These are phyloP conservation scores for Rusavskia elegans DNA, from an alignment of 495 filamentous ascomycete species.

Conservation along the genomic window DNA sequence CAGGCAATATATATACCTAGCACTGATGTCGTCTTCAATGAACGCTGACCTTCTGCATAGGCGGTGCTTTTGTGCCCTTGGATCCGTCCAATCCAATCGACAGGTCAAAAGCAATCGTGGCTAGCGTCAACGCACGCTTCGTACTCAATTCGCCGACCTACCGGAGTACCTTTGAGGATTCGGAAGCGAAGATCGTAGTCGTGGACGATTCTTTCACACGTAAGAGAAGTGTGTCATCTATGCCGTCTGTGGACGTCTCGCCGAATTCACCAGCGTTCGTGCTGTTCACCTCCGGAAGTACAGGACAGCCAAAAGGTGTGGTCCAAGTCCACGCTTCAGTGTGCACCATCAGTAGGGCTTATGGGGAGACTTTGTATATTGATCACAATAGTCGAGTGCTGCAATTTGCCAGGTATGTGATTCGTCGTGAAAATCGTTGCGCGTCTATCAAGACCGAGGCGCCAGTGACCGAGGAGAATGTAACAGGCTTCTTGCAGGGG, in stretches of 20 bases:
- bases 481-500: too few species aligned
- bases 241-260: neutral
- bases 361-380: too few species aligned
- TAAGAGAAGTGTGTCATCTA: neutral
- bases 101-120: too few species aligned
- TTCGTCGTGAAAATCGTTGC: too few species aligned
- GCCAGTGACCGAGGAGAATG: too few species aligned
- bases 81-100: too few species aligned
- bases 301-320: constrained; percentile 15
- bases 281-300: constrained; percentile 14
- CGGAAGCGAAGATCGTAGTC: neutral
- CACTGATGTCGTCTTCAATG: neutral
- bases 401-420: too few species aligned
- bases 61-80: neutral
- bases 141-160: neutral
- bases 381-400: too few species aligned
- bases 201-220: neutral
- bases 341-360: constrained; percentile 9
- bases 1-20: constrained; percentile 26
- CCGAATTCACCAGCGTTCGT: neutral
- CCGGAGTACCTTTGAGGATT: neutral
- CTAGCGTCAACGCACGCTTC: neutral
- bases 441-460: too few species aligned
- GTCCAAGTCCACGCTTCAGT: constrained; percentile 16
- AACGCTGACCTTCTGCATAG: neutral